Evolutionary conservation across 2,329 filamentous ascomycete species (phyloP).

Genomic region (Trichophyton schoenleinii): DNA sequence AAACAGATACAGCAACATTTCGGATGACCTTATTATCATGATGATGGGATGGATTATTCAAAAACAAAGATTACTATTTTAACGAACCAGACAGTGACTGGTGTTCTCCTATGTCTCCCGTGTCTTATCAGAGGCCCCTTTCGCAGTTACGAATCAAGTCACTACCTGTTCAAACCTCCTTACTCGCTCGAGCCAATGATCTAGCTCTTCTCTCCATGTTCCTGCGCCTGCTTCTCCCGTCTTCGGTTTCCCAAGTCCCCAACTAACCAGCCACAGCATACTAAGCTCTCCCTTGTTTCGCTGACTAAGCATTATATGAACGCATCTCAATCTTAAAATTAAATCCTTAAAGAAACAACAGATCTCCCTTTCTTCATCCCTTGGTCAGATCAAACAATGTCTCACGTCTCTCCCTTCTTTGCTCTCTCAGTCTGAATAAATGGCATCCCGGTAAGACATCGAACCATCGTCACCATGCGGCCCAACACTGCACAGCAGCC

Average conservation of each 20-base stretch:
- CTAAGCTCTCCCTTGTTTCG: background rate
- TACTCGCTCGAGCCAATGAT: background rate
- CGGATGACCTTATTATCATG: background rate
- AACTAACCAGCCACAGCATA: background rate
- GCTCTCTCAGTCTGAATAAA: conserved; percentile 6
- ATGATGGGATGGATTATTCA: background rate
- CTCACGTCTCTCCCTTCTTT: background rate
- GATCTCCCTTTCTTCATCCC: background rate
- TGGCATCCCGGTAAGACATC: conserved; percentile 11
- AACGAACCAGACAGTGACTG: background rate
- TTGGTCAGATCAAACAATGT: background rate
- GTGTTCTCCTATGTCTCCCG: background rate
- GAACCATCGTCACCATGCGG: background rate
- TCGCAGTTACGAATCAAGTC: background rate
- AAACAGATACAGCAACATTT: background rate
- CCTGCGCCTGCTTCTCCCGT: background rate
- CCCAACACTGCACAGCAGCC: background rate
- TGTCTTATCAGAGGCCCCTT: background rate
- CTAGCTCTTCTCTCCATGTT: background rate
- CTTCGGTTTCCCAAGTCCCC: background rate
- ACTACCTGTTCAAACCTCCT: background rate
- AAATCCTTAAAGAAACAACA: background rate
- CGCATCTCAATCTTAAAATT: background rate
- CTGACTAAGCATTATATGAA: background rate
- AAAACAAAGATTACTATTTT: background rate